A percentile compares a stretch with the other conserved stretches of the same genome.
These are phyloP conservation scores for Eragrostis nindensis DNA, from an alignment of 176 grass and related monocot species.

Conservation along the genomic window DNA sequence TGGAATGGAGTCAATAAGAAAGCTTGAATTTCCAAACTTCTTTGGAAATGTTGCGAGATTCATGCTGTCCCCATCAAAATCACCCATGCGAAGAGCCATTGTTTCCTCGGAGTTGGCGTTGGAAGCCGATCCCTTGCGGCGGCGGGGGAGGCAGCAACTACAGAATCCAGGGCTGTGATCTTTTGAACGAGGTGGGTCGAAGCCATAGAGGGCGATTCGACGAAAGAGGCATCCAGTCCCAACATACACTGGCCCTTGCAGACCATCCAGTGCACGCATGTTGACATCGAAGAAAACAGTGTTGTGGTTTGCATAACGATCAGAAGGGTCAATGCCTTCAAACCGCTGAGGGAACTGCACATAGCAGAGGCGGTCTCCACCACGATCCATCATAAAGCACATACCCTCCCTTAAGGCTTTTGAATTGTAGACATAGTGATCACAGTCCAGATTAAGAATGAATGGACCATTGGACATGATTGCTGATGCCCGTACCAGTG, in stretches of 20 bases:
- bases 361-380: conserved; percentile 86
- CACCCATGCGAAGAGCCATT: conserved; percentile 83
- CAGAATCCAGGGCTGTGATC: conserved; percentile 70
- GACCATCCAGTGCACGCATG: conserved; percentile 97
- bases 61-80: conserved; percentile 77
- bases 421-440: conserved; percentile 96
- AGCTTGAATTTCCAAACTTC: conserved; percentile 93
- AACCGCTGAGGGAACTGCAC: conserved; percentile 96
- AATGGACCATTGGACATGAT: conserved; percentile 97
- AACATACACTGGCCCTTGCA: conserved; percentile 93
- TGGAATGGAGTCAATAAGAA: conserved; percentile 91
- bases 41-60: conserved; percentile 82
- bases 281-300: conserved; percentile 98
- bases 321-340: conserved; percentile 95
- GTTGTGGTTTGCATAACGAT: conserved; percentile 97
- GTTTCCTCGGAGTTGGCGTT: conserved; percentile 69
- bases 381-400: conserved; percentile 99
- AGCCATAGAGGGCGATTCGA: conserved; percentile 92
- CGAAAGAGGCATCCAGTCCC: conserved; percentile 98
- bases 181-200: conserved; percentile 84
- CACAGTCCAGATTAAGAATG: conserved; percentile 98
- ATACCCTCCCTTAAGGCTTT: conserved; percentile 84
- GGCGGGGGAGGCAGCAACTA: conserved; percentile 69
- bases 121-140: conserved; percentile 47
- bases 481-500: conserved; percentile 92